Evolutionary conservation across 2,329 filamentous ascomycete genomes (phyloP).

Genomic region (Trichoderma gracile): DNA sequence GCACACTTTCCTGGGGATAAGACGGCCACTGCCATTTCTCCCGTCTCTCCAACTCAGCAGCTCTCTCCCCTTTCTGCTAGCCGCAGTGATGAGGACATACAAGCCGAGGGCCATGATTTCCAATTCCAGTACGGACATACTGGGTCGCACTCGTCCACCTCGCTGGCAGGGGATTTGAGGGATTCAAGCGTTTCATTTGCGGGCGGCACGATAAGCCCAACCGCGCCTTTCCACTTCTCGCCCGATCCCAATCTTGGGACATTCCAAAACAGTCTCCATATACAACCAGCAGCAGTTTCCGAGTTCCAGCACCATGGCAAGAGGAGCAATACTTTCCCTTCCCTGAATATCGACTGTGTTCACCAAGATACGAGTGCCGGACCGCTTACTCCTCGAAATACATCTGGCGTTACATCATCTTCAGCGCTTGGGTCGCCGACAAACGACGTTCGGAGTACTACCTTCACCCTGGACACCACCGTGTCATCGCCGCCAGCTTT

Average conservation of each 20-base stretch:
- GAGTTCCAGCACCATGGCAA: constrained; percentile 67
- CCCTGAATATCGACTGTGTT: constrained; percentile 62
- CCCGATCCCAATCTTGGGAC: constrained; percentile 70
- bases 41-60: constrained; percentile 68
- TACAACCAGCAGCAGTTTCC: constrained; percentile 38
- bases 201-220: constrained; percentile 70
- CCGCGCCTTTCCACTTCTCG: constrained; percentile 72
- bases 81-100: constrained; percentile 69
- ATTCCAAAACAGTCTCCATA: constrained; percentile 51
- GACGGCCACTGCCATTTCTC: constrained; percentile 63
- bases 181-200: constrained; percentile 60
- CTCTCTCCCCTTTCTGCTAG: constrained; percentile 69
- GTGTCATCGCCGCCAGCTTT: constrained; percentile 43
- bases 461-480: constrained; percentile 48
- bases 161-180: constrained; percentile 37
- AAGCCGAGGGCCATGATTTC: constrained; percentile 40
- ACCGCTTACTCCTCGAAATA: constrained; percentile 53
- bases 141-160: constrained; percentile 41
- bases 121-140: constrained; percentile 39
- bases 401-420: constrained; percentile 49
- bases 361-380: constrained; percentile 46
- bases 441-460: constrained; percentile 46
- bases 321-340: constrained; percentile 83
- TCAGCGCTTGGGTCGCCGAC: constrained; percentile 55
- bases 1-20: constrained; percentile 35